Percentiles rank a stretch among this genome's conserved stretches.
Evolutionary conservation across 2,329 filamentous ascomycete species (phyloP).

Genomic region (Cladophialophora immunda): DNA sequence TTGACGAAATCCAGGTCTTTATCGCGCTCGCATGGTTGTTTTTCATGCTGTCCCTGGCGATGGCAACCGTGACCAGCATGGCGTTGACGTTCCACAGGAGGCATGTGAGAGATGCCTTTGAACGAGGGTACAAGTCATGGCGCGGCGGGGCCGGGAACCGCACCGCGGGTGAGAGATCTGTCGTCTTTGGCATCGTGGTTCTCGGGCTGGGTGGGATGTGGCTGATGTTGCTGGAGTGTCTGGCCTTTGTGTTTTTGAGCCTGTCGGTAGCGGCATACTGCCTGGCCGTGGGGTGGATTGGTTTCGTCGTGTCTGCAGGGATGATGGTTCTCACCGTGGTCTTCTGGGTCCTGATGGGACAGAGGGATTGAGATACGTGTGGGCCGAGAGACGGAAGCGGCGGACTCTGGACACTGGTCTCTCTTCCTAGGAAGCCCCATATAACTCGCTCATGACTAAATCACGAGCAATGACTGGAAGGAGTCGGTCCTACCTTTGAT

Average conservation of each 20-base stretch:
- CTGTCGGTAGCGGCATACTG: slow-evolving; percentile 31
- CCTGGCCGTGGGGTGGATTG: slow-evolving; percentile 36
- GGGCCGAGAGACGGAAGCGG: background rate
- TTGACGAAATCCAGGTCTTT: slow-evolving; percentile 31
- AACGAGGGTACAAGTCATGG: slow-evolving; percentile 35
- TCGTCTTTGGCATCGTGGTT: slow-evolving; percentile 37
- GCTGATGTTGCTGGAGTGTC: slow-evolving; percentile 30
- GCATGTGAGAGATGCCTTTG: slow-evolving; percentile 35
- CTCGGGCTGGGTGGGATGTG: slow-evolving; percentile 30
- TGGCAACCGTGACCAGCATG: slow-evolving; percentile 29
- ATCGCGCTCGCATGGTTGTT: slow-evolving; percentile 36
- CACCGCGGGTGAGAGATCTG: slow-evolving; percentile 31
- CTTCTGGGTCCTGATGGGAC: slow-evolving; percentile 31
- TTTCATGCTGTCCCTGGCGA: slow-evolving; percentile 32
- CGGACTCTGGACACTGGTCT: background rate
- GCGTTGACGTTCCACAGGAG: slow-evolving; percentile 33
- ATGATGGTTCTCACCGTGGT: slow-evolving; percentile 35
- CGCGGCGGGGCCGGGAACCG: slow-evolving; percentile 32
- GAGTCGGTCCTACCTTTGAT: background rate
- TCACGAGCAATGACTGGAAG: background rate
- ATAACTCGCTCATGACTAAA: background rate
- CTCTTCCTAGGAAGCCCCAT: background rate
- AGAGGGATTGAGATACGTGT: slow-evolving; percentile 25
- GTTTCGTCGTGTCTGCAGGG: slow-evolving; percentile 27
- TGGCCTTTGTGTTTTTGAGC: slow-evolving; percentile 37